Percentiles rank a stretch among this genome's conserved stretches.
Conservation (phyloP, 352 stramenopile species). For the Phytophthora pluvialis region DNA sequence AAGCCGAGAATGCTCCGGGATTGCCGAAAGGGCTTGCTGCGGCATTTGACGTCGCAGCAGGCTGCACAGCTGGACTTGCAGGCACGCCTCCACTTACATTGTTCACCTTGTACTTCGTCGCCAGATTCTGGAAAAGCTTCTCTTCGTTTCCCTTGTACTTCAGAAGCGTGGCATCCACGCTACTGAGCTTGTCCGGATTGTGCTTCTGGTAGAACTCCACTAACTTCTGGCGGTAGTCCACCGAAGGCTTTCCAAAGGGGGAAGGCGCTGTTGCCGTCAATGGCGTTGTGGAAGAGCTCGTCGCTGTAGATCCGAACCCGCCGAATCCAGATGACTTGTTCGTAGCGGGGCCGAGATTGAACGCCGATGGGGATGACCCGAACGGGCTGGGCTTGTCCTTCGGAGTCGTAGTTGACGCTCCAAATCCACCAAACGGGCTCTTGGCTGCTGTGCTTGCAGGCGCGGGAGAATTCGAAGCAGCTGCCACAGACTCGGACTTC, state of each 20-base stretch:
- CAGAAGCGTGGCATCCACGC: constrained; percentile 86
- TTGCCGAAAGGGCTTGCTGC: constrained; percentile 74
- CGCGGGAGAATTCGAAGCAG: constrained; percentile 19
- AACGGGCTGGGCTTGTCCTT: constrained; percentile 37
- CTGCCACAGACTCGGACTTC: constrained; percentile 30
- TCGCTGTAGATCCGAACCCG: constrained; percentile 26
- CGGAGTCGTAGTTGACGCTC: constrained; percentile 16
- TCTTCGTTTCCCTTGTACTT: constrained; percentile 91
- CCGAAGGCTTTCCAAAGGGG: constrained; percentile 49
- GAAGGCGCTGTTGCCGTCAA: constrained; percentile 23
- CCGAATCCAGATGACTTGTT: constrained; percentile 37
- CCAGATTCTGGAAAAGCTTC: constrained; percentile 77
- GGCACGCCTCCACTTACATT: constrained; percentile 17
- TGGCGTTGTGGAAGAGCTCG: constrained; percentile 20
- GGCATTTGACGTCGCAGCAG: constrained; percentile 41
- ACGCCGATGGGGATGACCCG: constrained; percentile 29
- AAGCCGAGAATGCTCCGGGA: constrained; percentile 47
- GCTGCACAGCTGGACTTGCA: constrained; percentile 48
- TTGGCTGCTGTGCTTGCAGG: constrained; percentile 29
- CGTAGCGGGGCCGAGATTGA: constrained; percentile 32
- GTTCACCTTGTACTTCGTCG: constrained; percentile 77
- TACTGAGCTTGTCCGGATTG: constrained; percentile 89
- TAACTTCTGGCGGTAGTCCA: constrained; percentile 71
- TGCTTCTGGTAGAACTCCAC: constrained; percentile 93
- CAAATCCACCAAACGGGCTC: constrained; percentile 32